A percentile compares a stretch with the other conserved stretches of the same genome.
phyloP scores from a whole-genome alignment of 2,329 filamentous ascomycete genomes.

The Beauveria varroae region DNA sequence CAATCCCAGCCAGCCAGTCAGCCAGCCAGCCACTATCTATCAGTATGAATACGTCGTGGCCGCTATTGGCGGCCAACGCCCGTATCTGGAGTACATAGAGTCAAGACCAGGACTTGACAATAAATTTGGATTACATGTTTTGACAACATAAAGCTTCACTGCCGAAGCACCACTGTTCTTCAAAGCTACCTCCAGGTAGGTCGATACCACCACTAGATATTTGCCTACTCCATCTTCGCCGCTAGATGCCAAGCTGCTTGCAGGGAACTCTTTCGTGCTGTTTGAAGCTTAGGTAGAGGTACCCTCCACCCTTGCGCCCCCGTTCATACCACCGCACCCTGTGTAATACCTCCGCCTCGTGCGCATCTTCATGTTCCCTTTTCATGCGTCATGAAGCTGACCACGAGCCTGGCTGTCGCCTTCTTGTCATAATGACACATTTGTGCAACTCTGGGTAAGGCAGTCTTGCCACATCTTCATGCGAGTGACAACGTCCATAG shows the following conservation, averaged over 20 bases:
- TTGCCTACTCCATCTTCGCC: not conserved
- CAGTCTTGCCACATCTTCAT: not conserved
- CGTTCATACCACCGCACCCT: not conserved
- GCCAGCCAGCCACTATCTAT: not conserved
- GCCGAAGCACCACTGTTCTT: too few relatives aligned
- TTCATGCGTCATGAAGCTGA: not conserved
- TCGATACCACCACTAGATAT: not conserved
- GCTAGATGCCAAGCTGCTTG: too few relatives aligned
- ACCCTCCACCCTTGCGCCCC: not conserved
- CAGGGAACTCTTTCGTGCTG: not conserved
- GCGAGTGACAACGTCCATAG: not conserved
- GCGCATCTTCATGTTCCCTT: not conserved
- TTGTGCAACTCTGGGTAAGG: not conserved
- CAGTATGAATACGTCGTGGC: not conserved
- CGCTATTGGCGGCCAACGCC: not conserved
- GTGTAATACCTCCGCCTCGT: not conserved
- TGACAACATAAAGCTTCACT: too few relatives aligned
- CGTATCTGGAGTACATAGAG: not conserved
- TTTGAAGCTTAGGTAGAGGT: not conserved
- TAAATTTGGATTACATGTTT: not conserved
- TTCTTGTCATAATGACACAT: not conserved
- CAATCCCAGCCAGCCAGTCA: not conserved
- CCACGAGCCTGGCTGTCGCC: not conserved
- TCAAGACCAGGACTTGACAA: not conserved
- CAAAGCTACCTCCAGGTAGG: not conserved